phyloP scores from a whole-genome alignment of 345 rosid species.

The Mangifera indica region DNA sequence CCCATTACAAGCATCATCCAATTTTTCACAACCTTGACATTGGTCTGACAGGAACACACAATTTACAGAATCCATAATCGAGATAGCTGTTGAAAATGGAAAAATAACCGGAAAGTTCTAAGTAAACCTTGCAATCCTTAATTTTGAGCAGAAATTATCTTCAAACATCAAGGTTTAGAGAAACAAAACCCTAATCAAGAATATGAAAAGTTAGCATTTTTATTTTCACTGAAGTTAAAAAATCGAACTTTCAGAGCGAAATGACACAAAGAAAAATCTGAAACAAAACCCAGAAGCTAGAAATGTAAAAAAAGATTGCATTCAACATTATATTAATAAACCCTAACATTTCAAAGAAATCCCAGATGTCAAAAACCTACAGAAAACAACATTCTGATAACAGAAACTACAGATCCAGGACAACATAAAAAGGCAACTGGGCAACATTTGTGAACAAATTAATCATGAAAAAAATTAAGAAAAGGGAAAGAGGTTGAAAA shows the following conservation, averaged over 20 bases:
- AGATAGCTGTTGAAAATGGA: slow-evolving; percentile 16
- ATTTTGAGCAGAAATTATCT: neutral
- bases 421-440: neutral
- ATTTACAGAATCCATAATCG: slow-evolving; percentile 30
- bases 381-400: neutral
- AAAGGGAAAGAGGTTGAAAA: neutral
- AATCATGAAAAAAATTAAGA: neutral
- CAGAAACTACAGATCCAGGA: slow-evolving; percentile 1
- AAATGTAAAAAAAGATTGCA: too few species aligned
- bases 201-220: neutral
- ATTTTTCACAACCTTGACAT: slow-evolving; percentile 6
- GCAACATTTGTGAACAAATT: neutral
- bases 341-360: neutral
- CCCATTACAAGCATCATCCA: slow-evolving; percentile 5
- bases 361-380: neutral
- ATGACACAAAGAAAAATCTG: neutral
- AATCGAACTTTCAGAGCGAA: neutral
- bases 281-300: neutral
- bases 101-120: neutral
- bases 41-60: slow-evolving; percentile 3
- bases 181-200: neutral
- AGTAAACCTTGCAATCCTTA: neutral
- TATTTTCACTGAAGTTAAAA: neutral
- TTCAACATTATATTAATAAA: too few species aligned
- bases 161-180: neutral